Evolutionary conservation across 768 basidiomycete genomes (phyloP).

Genomic region (Boletus pseudo-olivaceus): DNA sequence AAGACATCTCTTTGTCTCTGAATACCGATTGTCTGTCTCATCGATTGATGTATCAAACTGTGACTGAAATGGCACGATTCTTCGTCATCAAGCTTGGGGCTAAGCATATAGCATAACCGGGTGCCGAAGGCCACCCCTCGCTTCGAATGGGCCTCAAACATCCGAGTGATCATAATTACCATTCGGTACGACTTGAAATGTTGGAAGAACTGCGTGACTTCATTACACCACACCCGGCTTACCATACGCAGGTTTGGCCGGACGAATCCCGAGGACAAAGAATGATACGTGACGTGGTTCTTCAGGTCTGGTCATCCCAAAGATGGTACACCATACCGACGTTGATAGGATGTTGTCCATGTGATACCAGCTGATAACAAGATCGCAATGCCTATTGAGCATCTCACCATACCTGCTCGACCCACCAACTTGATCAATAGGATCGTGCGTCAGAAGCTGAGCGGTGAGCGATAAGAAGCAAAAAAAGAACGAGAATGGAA

Average conservation of each 20-base stretch:
- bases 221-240: not conserved
- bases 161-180: no score
- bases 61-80: not conserved
- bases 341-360: not conserved
- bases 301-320: not conserved
- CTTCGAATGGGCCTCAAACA: not conserved
- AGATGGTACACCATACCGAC: not conserved
- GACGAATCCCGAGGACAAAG: not conserved
- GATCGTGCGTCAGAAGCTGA: not conserved
- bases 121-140: not conserved
- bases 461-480: not conserved
- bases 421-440: not conserved
- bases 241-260: not conserved
- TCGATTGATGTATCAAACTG: not conserved
- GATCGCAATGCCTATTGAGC: not conserved
- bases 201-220: not conserved
- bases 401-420: not conserved
- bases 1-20: not conserved
- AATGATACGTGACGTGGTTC: not conserved
- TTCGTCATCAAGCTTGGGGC: not conserved
- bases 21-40: not conserved
- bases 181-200: not conserved
- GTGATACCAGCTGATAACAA: not conserved
- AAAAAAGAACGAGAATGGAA: not conserved
- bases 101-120: not conserved